phyloP scores from a whole-genome alignment of 2,329 filamentous ascomycete species.

The Plenodomus biglobosus region DNA sequence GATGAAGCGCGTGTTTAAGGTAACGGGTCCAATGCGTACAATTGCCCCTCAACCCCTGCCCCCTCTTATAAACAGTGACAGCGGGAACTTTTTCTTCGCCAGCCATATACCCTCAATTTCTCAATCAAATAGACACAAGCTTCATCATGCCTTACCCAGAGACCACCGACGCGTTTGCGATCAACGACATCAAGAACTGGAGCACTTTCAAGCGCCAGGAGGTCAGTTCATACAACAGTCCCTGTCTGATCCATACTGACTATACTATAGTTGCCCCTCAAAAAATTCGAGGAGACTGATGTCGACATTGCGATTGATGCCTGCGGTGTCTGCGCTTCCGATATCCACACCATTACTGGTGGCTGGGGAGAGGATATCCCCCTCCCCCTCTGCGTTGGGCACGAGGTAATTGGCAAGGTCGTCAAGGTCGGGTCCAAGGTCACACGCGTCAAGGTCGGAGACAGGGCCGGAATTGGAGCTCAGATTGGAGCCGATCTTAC shows the following conservation, averaged over 20 bases:
- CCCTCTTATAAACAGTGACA: conserved; percentile 12
- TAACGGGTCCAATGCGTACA: conserved; percentile 28
- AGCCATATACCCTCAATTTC: conserved; percentile 4
- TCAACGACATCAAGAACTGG: conserved; percentile 62
- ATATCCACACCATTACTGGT: conserved; percentile 53
- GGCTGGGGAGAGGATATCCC: conserved; percentile 67
- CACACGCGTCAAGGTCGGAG: conserved; percentile 51
- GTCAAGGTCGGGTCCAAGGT: conserved; percentile 55
- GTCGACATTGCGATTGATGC: conserved; percentile 83
- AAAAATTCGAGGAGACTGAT: conserved; percentile 84
- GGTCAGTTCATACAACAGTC: conserved; percentile 39
- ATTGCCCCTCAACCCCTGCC: conserved; percentile 28
- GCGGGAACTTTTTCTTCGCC: conserved; percentile 5
- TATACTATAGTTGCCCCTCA: conserved; percentile 67
- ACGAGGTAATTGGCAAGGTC: conserved; percentile 58
- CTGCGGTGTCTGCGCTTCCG: conserved; percentile 52
- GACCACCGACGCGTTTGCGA: conserved; percentile 53
- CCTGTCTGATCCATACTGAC: conserved; percentile 12
- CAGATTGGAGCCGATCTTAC: conserved; percentile 54
- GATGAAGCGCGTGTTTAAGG: conserved; percentile 17
- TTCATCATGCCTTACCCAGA: conserved; percentile 55
- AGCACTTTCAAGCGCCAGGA: conserved; percentile 60
- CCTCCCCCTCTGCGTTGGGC: conserved; percentile 66
- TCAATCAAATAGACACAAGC: neutral
- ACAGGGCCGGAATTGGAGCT: conserved; percentile 54